Base-by-base conservation (phyloP, 345 rosid genomes). In the Lepidium aucheri region DNA sequence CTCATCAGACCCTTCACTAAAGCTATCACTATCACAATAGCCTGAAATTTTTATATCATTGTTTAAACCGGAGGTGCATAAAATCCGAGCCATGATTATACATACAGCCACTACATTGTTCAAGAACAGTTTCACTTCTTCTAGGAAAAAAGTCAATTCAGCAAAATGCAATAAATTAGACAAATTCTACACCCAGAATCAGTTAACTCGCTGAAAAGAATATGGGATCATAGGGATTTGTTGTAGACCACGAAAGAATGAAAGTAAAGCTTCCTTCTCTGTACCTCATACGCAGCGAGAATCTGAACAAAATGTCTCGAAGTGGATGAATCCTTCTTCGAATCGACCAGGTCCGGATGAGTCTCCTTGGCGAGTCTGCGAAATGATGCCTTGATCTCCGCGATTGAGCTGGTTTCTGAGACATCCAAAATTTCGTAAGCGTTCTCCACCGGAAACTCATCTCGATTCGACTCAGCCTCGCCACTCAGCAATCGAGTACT, bases 241-340 rank as follows among this genome's bases (percentile, higher is more conserved):
- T n/a, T n/a, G n/a, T n/a, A n/a, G n/a, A n/a, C n/a, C n/a, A n/a
- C 51, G 26, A n/a, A 14, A 24, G 28, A 1, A 4, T 4, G 22
- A 47, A 8, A 28, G 15, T 13, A 34, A 49, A 69, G 70, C 30
- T 64, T 63, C 24, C 9, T 64, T 51, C 32, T 3, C 1, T 18
- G 43, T 47, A 93, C 97, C 94, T 90, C 96, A 70, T 93, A 90
- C 76, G 98, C 94, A 22, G 97, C 96, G 62, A 90, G 86, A 71
- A 93, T 84, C 76, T 80, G 92, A 70, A 93, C 73, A 79, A 93
- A 90, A 50, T 89, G 90, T 15, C 65, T 66, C 56, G 90, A 83
- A 53, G 85, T 61, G 14, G 83, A 61, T 20, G 85, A 60, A 53
- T 80, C 79, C 49, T 72, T 78, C 63, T 68, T 75, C 2, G 85